Base-by-base conservation (phyloP, 2,329 filamentous ascomycete species). In the Diaporthe velutina region DNA sequence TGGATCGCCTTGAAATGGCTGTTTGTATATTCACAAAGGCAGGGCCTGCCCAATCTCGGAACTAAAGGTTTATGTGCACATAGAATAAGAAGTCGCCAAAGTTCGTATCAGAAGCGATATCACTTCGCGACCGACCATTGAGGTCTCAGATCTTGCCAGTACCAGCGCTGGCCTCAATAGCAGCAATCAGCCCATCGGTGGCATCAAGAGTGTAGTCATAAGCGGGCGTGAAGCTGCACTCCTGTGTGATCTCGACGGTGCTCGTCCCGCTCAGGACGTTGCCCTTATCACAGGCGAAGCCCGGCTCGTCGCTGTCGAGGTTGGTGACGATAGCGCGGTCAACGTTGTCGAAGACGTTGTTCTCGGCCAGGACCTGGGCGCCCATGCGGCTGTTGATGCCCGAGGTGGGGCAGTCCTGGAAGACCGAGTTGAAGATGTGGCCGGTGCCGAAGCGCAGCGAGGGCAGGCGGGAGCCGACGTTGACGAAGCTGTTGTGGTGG, bases 381-480 rank as follows among this genome's bases (percentile, higher is more conserved):
- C 73, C 73, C 48, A 72, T 70, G 42, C 73, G 73, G 42, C 57
- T 45, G 70, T 75, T 70, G 73, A 75, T 75, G 28, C 64, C 64
- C 9, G 64, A 68, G 13, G 45, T 54, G 12, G 64, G 64, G 64
- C 64, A 68, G 64, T 68, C 48, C 64, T 68, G 30, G 64, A 68
- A 68, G 8, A 68, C 64, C 45, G 64, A 68, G 81, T 85, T 88
- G 79, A 86, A 88, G 70, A 89, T 76, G 74, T 89, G 86, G 73
- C 86, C 85, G 73, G 85, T 84, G 3, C 86, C 87, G 78, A 88
- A 89, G 4, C 86, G 85, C 4, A 85, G 85, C 4, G 87, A 85
- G 2, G 86, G 86, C 0, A 86, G 86, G 15, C 86, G 83, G 0
- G 86, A 88, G 57, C 86, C 86, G 73, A 81, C 79, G 77, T 86